These are phyloP conservation scores for Bolboschoenoplectus hybrid DNA, from an alignment of 202 grass and related monocot genomes.

Conservation along the genomic window DNA sequence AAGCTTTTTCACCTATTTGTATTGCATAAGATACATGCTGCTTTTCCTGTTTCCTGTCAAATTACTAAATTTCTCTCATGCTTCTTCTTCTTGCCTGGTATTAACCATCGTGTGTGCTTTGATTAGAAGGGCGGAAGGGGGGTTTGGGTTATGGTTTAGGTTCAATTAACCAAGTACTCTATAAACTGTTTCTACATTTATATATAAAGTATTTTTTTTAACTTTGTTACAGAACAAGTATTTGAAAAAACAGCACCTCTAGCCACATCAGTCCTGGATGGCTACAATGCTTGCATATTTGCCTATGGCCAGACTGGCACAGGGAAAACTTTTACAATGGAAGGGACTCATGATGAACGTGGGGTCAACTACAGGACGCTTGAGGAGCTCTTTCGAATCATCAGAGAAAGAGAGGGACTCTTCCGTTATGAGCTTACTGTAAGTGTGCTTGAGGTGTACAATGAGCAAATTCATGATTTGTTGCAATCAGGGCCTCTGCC, in stretches of 20 bases:
- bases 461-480: conserved; percentile 95
- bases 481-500: conserved; percentile 61
- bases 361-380: conserved; percentile 90
- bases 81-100: neutral
- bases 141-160: neutral
- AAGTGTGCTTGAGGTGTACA: conserved; percentile 91
- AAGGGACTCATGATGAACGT: conserved; percentile 70
- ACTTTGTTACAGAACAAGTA: conserved; percentile 55
- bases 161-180: neutral
- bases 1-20: neutral
- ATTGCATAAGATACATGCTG: neutral
- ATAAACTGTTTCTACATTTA: neutral
- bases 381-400: conserved; percentile 77
- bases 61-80: neutral
- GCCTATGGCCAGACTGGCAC: conserved; percentile 87
- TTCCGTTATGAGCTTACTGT: conserved; percentile 75
- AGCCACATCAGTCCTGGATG: conserved; percentile 86
- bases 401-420: conserved; percentile 69
- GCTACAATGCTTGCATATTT: conserved; percentile 96
- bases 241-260: conserved; percentile 76
- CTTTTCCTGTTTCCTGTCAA: neutral
- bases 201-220: conserved; percentile 32
- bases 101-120: neutral
- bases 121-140: neutral
- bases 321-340: conserved; percentile 97